These are phyloP conservation scores for Gaeumannomyces tritici DNA, from an alignment of 2,329 filamentous ascomycete genomes.

Conservation along the genomic window DNA sequence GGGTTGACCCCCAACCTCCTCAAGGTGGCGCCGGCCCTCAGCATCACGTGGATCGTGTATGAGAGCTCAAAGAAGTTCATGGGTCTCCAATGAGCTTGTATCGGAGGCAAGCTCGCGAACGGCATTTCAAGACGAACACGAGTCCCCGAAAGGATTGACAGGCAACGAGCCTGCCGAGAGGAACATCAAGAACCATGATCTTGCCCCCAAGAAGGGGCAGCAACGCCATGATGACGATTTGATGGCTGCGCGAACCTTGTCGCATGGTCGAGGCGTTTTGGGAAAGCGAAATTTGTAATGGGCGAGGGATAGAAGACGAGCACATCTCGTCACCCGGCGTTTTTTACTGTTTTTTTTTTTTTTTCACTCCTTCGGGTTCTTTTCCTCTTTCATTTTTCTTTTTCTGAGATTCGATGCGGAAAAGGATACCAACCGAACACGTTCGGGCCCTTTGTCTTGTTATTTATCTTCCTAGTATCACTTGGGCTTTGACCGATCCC, in stretches of 20 bases:
- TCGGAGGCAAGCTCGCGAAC: no score
- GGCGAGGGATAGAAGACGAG: no score
- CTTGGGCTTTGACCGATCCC: no score
- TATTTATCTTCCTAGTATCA: not conserved
- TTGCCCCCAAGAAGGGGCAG: no score
- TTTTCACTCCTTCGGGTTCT: not conserved
- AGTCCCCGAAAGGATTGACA: not conserved
- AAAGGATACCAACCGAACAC: not conserved
- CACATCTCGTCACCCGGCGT: not conserved
- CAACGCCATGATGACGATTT: no score
- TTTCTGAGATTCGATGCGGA: not conserved
- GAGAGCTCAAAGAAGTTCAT: slow-evolving; percentile 78
- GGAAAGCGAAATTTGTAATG: no score
- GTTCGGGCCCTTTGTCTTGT: not conserved
- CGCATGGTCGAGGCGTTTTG: slow-evolving; percentile 2
- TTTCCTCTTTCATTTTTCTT: not conserved
- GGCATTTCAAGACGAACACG: not conserved
- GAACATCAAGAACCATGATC: not conserved
- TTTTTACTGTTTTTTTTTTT: not conserved
- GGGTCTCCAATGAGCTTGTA: slow-evolving; percentile 30
- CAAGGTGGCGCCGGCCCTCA: slow-evolving; percentile 92
- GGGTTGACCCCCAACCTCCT: slow-evolving; percentile 89
- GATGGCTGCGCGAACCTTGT: not conserved
- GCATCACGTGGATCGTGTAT: slow-evolving; percentile 90
- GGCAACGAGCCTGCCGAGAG: not conserved